phyloP scores from a whole-genome alignment of 768 basidiomycete species.

The Solioccasus polychromus region DNA sequence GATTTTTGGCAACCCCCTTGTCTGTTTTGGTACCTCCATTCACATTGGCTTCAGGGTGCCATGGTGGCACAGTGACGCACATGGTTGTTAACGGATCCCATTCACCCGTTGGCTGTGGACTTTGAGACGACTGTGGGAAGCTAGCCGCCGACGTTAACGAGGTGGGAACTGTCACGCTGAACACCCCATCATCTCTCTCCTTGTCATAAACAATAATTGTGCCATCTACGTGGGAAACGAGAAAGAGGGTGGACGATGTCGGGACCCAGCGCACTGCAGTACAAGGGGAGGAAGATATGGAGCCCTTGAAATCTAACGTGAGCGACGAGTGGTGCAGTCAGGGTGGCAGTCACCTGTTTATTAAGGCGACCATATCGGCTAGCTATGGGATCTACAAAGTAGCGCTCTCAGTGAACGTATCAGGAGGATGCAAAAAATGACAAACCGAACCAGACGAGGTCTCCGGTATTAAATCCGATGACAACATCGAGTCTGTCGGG shows the following conservation, averaged over 20 bases:
- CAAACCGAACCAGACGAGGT: constrained; percentile 91
- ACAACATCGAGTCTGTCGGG: constrained; percentile 81
- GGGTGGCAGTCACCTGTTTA: constrained; percentile 53
- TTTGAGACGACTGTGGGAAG: constrained; percentile 26
- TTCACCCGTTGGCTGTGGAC: constrained; percentile 36
- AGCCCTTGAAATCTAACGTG: constrained; percentile 46
- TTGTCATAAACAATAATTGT: constrained; percentile 88
- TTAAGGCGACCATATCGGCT: constrained; percentile 84
- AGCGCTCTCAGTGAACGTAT: constrained; percentile 3
- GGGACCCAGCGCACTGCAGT: constrained; percentile 93
- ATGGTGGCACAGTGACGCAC: constrained; percentile 80
- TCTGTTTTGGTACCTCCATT: constrained; percentile 42
- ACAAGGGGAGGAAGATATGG: constrained; percentile 76
- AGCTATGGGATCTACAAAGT: constrained; percentile 64
- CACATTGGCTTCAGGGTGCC: constrained; percentile 59
- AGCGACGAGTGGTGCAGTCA: constrained; percentile 6
- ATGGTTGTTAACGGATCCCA: constrained; percentile 81
- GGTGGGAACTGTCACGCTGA: constrained; percentile 58
- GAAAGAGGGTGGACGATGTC: constrained; percentile 72
- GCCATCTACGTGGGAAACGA: constrained; percentile 86
- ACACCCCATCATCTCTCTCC: constrained; percentile 83
- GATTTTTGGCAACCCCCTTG: constrained; percentile 76
- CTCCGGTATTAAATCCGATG: constrained; percentile 93
- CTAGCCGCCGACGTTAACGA: constrained; percentile 25
- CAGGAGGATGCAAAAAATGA: constrained; percentile 4